Conservation (phyloP, 2,329 filamentous ascomycete species). For the Cordyceps tenuipes region DNA sequence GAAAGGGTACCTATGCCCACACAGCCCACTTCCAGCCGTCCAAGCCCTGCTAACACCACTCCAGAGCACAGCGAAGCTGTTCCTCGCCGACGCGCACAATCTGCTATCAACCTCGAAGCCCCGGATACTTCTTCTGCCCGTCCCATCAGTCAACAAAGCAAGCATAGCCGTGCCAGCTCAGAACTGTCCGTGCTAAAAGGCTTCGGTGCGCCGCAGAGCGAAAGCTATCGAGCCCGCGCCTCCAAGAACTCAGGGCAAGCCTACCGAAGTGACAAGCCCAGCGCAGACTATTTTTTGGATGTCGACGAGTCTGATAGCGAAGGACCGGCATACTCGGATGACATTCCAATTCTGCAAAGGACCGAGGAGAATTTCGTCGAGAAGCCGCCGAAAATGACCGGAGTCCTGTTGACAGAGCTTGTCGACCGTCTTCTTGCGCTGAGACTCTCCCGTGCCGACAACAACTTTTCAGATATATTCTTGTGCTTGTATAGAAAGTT, state of each 20-base stretch:
- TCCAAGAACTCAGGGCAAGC: slow-evolving; percentile 31
- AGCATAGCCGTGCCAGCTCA: slow-evolving; percentile 62
- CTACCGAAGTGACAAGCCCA: slow-evolving; percentile 41
- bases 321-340: slow-evolving; percentile 57
- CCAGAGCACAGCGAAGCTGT: slow-evolving; percentile 35
- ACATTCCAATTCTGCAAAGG: slow-evolving; percentile 58
- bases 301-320: slow-evolving; percentile 64
- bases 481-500: slow-evolving; percentile 93
- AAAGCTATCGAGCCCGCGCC: slow-evolving; percentile 23
- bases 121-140: slow-evolving; percentile 41
- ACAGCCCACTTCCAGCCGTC: background rate
- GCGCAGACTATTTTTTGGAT: slow-evolving; percentile 52
- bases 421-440: slow-evolving; percentile 80
- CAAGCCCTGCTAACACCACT: slow-evolving; percentile 3
- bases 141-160: slow-evolving; percentile 53
- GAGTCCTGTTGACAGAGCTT: slow-evolving; percentile 58
- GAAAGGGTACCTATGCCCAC: slow-evolving; percentile 47
- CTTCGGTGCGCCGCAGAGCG: slow-evolving; percentile 39
- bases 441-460: slow-evolving; percentile 77
- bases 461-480: slow-evolving; percentile 82
- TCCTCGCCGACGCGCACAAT: slow-evolving; percentile 49
- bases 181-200: slow-evolving; percentile 55
- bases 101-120: slow-evolving; percentile 52
- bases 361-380: slow-evolving; percentile 54
- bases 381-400: slow-evolving; percentile 40